Conservation (phyloP, 306 rosid species). For the Quercus dentata region DNA sequence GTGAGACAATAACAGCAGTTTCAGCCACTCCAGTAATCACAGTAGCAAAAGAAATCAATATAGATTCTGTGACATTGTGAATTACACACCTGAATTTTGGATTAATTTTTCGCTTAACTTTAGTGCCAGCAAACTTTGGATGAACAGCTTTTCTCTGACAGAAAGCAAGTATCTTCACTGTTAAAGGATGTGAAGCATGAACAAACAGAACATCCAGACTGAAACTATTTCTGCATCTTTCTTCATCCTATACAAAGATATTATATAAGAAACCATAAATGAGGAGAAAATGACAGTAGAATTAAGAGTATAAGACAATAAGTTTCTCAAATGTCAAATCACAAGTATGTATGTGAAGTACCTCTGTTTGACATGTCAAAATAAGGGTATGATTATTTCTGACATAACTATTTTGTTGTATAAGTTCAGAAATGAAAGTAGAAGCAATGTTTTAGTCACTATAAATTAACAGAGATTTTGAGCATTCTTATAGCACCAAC, state of each 20-base stretch:
- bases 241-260: slow-evolving; percentile 20
- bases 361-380: not conserved
- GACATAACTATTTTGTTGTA: not conserved
- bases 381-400: not conserved
- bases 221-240: slow-evolving; percentile 20
- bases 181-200: slow-evolving; percentile 17
- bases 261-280: not conserved
- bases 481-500: no score
- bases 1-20: not conserved
- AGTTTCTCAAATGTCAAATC: not conserved
- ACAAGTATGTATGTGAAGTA: not conserved
- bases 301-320: not conserved
- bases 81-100: slow-evolving; percentile 17
- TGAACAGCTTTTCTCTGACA: not conserved
- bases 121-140: not conserved
- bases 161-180: slow-evolving; percentile 1
- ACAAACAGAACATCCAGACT: slow-evolving; percentile 16
- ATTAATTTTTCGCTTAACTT: slow-evolving; percentile 3
- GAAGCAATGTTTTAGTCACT: no score
- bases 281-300: not conserved
- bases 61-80: not conserved
- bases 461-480: no score
- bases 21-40: not conserved
- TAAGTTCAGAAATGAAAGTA: no score
- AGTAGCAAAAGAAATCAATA: not conserved